Evolutionary conservation across 768 basidiomycete species (phyloP).

Genomic region (Tricholoma bakamatsutake): DNA sequence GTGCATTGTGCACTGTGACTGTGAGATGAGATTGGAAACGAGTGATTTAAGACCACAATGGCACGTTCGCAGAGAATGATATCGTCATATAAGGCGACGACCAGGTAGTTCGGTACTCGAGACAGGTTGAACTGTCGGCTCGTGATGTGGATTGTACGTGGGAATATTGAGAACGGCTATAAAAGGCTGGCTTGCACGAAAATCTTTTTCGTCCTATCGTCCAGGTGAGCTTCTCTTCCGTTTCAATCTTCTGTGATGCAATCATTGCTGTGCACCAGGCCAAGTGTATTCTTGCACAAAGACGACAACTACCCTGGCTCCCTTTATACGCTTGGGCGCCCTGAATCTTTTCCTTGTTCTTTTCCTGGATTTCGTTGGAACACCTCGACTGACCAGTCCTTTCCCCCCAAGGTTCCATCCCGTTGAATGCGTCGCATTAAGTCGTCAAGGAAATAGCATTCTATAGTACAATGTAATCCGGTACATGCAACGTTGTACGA

Average conservation of each 20-base stretch:
- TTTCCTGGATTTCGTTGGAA: background rate
- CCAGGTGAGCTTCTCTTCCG: constrained; percentile 10
- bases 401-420: background rate
- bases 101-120: background rate
- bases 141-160: background rate
- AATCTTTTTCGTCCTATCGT: constrained; percentile 1
- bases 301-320: constrained; percentile 43
- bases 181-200: background rate
- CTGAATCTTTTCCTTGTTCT: constrained; percentile 26
- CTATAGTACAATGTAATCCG: too few species aligned
- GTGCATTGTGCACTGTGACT: constrained; percentile 42
- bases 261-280: constrained; percentile 55
- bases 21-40: constrained; percentile 6
- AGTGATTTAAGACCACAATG: constrained; percentile 10
- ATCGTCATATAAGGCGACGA: background rate
- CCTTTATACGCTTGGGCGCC: constrained; percentile 48
- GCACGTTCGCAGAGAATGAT: constrained; percentile 4
- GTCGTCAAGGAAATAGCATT: background rate
- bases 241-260: constrained; percentile 30
- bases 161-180: background rate
- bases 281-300: constrained; percentile 36
- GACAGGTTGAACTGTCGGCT: too few species aligned
- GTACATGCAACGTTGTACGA: background rate
- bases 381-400: constrained; percentile 1
- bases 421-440: too few species aligned